Evolutionary conservation across 2,329 filamentous ascomycete species (phyloP).

Genomic region (Aspergillus glaucus): DNA sequence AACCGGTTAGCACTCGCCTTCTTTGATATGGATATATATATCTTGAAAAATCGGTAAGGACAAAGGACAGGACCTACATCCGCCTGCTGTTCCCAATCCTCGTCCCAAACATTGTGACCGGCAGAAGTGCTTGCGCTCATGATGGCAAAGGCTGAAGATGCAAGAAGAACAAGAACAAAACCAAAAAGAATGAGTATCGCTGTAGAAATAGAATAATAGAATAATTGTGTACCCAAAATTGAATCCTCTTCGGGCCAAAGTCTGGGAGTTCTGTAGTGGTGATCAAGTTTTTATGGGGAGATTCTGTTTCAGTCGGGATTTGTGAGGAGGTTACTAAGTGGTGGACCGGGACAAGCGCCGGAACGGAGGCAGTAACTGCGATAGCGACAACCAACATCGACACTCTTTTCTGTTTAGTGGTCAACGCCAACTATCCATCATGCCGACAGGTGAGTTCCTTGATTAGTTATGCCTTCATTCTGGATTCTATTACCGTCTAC

Average conservation of each 20-base stretch:
- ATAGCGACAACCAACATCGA: too few species aligned
- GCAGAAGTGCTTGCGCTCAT: slow-evolving; percentile 41
- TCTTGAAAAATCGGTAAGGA: slow-evolving; percentile 1
- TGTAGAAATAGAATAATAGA: too few species aligned
- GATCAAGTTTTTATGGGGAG: not conserved
- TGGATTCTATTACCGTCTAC: not conserved
- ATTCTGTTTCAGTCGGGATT: not conserved
- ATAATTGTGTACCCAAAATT: too few species aligned
- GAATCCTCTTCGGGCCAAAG: too few species aligned
- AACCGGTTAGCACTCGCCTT: slow-evolving; percentile 34
- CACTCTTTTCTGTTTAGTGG: too few species aligned
- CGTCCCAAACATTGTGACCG: slow-evolving; percentile 75
- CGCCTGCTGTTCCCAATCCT: slow-evolving; percentile 79
- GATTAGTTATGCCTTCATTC: not conserved
- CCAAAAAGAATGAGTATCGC: not conserved
- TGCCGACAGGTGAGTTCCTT: not conserved
- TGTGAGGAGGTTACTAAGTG: not conserved
- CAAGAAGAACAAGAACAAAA: not conserved
- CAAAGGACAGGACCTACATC: slow-evolving; percentile 50
- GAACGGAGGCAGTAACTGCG: too few species aligned
- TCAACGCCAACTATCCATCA: not conserved
- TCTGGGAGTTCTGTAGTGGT: not conserved
- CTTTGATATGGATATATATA: not conserved
- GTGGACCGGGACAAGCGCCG: too few species aligned
- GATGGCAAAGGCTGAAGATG: slow-evolving; percentile 5